phyloP scores from a whole-genome alignment of 1,139 yeast genomes.

The Hemisphaericaspora lyxosophila region DNA sequence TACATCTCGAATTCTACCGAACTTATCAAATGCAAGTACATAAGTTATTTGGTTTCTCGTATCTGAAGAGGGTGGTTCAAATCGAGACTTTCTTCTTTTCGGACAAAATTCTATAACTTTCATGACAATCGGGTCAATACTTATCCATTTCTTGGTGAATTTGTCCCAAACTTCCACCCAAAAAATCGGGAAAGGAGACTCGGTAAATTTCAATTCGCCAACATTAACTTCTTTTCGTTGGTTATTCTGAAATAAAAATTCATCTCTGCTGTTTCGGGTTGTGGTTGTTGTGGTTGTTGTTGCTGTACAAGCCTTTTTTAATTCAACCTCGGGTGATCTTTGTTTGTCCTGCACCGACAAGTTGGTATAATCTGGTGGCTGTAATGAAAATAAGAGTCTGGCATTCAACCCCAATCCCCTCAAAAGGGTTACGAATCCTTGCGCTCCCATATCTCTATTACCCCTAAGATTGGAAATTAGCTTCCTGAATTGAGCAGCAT shows the following conservation, averaged over 20 bases:
- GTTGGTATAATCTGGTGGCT: conserved; percentile 79
- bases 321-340: neutral
- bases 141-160: conserved; percentile 70
- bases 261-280: conserved; percentile 8
- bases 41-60: conserved; percentile 63
- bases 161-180: conserved; percentile 97
- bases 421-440: conserved; percentile 78
- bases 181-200: conserved; percentile 63
- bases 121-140: conserved; percentile 75
- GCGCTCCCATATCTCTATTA: conserved; percentile 77
- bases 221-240: conserved; percentile 10
- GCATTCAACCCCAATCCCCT: conserved; percentile 72
- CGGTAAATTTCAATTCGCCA: conserved; percentile 16
- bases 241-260: conserved; percentile 26
- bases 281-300: no score
- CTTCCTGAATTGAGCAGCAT: conserved; percentile 38
- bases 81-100: conserved; percentile 51
- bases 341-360: conserved; percentile 7
- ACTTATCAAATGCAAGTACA: conserved; percentile 71
- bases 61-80: conserved; percentile 76
- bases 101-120: conserved; percentile 66
- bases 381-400: conserved; percentile 76
- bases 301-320: no score
- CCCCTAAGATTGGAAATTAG: conserved; percentile 55
- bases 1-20: conserved; percentile 72